phyloP scores from a whole-genome alignment of 805 yeast species.

The Hanseniaspora thailandica region DNA sequence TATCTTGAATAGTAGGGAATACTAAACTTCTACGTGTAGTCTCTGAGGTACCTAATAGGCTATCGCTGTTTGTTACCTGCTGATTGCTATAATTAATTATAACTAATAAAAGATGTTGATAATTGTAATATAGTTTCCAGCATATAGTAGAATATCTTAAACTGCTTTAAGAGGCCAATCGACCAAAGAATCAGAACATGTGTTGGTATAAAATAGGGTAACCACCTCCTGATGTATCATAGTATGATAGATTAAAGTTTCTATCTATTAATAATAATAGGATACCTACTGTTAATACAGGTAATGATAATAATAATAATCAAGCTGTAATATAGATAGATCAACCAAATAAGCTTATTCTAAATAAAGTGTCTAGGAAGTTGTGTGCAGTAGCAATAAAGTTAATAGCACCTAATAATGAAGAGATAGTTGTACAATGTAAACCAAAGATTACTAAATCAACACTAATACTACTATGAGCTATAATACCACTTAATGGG shows the following conservation, averaged over 20 bases:
- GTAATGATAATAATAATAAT: constrained; percentile 16
- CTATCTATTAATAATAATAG: constrained; percentile 16
- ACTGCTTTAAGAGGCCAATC: background rate
- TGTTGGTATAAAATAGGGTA: constrained; percentile 17
- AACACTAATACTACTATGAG: constrained; percentile 15
- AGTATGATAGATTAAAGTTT: constrained; percentile 17
- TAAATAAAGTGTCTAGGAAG: constrained; percentile 15
- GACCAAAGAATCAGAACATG: constrained; percentile 17
- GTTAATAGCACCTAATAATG: constrained; percentile 16
- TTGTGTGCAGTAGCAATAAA: constrained; percentile 17
- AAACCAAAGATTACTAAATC: constrained; percentile 15
- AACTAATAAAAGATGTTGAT: background rate
- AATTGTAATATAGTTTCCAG: background rate
- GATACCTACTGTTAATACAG: constrained; percentile 17
- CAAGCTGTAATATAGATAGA: constrained; percentile 15
- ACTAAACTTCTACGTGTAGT: constrained; percentile 8
- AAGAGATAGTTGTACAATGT: constrained; percentile 13
- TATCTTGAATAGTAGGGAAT: background rate
- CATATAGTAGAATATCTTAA: constrained; percentile 2
- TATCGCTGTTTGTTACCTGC: background rate
- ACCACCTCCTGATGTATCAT: constrained; percentile 17
- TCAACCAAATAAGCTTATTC: constrained; percentile 15
- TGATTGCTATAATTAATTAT: background rate
- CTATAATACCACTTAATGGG: constrained; percentile 16
- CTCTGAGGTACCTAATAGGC: background rate